Evolutionary conservation across 106 monocot genomes (phyloP), one percentile per base, ranked within the genome.

Genomic region (Agapanthus africanus): DNA sequence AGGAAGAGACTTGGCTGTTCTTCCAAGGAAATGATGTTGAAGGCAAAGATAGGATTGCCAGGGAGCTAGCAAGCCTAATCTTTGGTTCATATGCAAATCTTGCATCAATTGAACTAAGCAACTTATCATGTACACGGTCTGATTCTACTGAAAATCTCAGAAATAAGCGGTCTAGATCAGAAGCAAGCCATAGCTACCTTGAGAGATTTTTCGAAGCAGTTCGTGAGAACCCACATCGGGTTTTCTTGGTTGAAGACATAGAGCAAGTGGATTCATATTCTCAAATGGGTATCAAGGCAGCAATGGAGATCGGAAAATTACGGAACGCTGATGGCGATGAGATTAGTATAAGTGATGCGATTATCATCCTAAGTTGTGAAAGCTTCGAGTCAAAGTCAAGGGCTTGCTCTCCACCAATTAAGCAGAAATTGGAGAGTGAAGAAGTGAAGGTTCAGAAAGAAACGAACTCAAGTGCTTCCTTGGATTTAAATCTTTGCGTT

Each of bases 401-500:
- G 37, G 89, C 73, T 51, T 83, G 84, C 69, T 87, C 97, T 40
- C 90, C 86, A 16, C 63, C 69, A 6, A 15, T 41, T 3, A 93
- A 76, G 77, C 77, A 85, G 23, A 99, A 81, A 67, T 32, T 76
- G 0, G 78, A 78, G 30, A 67, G 49, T 7, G 78, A 69, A 57
- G 80, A 81, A 11, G n/a, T n/a, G n/a, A n/a, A n/a, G n/a, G n/a
- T n/a, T n/a, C n/a, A n/a, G n/a, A n/a, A n/a, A n/a, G 81, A 75
- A 54, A 62, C 33, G 0, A 35, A 50, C 25, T 50, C 68, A 10
- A 40, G 66, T 41, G 27, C 63, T 52, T 67, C 73, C 21, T 73
- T 99, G 36, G 97, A 99, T 93, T 85, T 99, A 79, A 99, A 99
- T 74, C 46, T 90, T 62, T 70, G 79, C 19, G 77, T 72, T 16